A percentile compares a stretch with the other conserved stretches of the same genome.
Conservation (phyloP, 2,329 filamentous ascomycete species). For the Aspergillus viridinutans region DNA sequence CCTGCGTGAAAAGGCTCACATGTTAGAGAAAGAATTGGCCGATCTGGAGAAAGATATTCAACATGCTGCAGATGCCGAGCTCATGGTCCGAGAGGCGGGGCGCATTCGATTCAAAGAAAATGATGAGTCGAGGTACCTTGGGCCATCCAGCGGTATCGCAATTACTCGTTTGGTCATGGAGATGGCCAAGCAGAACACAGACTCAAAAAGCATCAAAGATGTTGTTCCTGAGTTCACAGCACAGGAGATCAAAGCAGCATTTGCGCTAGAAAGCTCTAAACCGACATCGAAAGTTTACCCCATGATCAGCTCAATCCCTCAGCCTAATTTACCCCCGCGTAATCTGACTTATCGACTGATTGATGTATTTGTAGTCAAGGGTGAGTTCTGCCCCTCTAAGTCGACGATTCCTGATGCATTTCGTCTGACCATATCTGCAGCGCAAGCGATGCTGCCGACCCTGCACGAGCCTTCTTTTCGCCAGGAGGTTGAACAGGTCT, state of each 20-base stretch:
- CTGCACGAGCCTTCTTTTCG: constrained; percentile 79
- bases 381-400: constrained; percentile 42
- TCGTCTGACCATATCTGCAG: constrained; percentile 44
- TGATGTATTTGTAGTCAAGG: constrained; percentile 80
- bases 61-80: constrained; percentile 67
- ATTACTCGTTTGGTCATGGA: constrained; percentile 96
- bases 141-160: constrained; percentile 90
- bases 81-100: constrained; percentile 81
- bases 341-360: constrained; percentile 73
- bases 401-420: not conserved
- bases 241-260: constrained; percentile 64
- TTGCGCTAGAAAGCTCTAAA: constrained; percentile 61
- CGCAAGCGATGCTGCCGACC: constrained; percentile 81
- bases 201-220: constrained; percentile 85
- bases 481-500: constrained; percentile 74
- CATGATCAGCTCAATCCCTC: constrained; percentile 79
- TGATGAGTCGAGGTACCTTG: constrained; percentile 86
- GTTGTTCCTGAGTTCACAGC: constrained; percentile 73
- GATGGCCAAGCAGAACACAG: constrained; percentile 88
- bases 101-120: constrained; percentile 79
- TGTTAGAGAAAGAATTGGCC: constrained; percentile 75
- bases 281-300: constrained; percentile 79
- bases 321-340: constrained; percentile 68
- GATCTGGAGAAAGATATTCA: constrained; percentile 74
- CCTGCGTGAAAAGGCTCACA: constrained; percentile 79